A percentile compares a stretch with the other conserved stretches of the same genome.
These are phyloP conservation scores for Colletotrichum incanum DNA, from an alignment of 2,329 filamentous ascomycete species.

Conservation along the genomic window DNA sequence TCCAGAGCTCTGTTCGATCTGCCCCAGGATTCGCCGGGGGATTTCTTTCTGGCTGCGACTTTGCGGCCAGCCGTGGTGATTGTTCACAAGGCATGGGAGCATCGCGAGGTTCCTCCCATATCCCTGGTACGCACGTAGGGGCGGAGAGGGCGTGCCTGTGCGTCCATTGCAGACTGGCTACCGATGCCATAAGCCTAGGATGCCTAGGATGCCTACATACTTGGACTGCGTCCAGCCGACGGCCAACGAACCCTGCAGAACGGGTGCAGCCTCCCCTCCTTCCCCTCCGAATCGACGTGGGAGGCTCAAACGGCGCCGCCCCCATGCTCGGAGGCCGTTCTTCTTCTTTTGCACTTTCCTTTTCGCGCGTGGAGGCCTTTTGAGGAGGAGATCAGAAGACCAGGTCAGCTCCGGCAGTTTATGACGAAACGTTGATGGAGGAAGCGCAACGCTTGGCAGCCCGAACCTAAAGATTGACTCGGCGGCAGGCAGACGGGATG, in stretches of 20 bases:
- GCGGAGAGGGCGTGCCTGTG: background rate
- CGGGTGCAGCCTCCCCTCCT: background rate
- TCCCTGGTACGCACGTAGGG: constrained; percentile 23
- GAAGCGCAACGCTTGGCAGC: constrained; percentile 7
- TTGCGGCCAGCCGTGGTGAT: constrained; percentile 14
- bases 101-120: constrained; percentile 4
- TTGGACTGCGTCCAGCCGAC: constrained; percentile 5
- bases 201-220: background rate
- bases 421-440: constrained; percentile 30
- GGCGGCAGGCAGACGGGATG: background rate
- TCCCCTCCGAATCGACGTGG: background rate
- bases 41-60: constrained; percentile 28
- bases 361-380: background rate
- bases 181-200: background rate
- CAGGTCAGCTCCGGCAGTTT: background rate
- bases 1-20: constrained; percentile 43
- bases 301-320: constrained; percentile 30
- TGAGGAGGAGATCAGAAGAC: background rate
- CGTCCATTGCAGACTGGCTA: background rate
- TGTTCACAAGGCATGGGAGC: constrained; percentile 2
- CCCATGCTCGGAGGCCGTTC: background rate
- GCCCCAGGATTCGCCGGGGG: constrained; percentile 39
- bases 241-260: constrained; percentile 29
- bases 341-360: constrained; percentile 21
- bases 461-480: background rate